Evolutionary conservation across 2,329 filamentous ascomycete species (phyloP).

Genomic region (Microcera coccophila): DNA sequence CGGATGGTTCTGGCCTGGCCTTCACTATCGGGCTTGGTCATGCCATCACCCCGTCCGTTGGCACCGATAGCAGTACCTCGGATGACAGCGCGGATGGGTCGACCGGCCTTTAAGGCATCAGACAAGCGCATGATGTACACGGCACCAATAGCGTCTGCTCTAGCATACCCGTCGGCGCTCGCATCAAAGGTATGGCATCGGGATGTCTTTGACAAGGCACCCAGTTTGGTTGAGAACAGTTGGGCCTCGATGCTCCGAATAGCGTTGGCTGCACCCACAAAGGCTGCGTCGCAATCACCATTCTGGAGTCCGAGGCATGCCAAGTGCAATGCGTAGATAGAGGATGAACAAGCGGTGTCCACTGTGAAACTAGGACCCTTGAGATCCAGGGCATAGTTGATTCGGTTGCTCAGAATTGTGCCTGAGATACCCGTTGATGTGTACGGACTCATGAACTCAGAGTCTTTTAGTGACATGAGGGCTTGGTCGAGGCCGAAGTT

Average conservation of each 20-base stretch:
- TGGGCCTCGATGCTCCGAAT: constrained; percentile 27
- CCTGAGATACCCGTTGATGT: constrained; percentile 28
- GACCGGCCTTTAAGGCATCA: constrained; percentile 24
- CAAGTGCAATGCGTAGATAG: constrained; percentile 31
- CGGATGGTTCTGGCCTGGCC: constrained; percentile 17
- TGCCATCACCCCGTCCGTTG: constrained; percentile 24
- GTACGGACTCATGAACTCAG: not conserved
- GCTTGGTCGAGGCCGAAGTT: constrained; percentile 46
- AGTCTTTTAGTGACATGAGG: constrained; percentile 33
- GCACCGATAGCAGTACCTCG: constrained; percentile 15
- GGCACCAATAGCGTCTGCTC: constrained; percentile 29
- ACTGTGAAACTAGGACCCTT: constrained; percentile 35
- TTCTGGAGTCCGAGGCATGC: constrained; percentile 28
- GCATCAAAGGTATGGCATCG: constrained; percentile 34
- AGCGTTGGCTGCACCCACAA: constrained; percentile 36
- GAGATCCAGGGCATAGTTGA: constrained; percentile 30
- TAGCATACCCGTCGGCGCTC: constrained; percentile 33
- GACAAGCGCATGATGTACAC: constrained; percentile 31
- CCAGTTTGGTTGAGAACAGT: constrained; percentile 14
- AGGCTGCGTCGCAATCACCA: constrained; percentile 33
- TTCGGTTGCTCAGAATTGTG: constrained; percentile 47
- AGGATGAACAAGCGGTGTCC: constrained; percentile 36
- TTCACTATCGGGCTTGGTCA: constrained; percentile 19
- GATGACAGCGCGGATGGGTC: constrained; percentile 24
- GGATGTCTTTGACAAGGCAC: constrained; percentile 15